These are phyloP conservation scores for Arctium lappa DNA, from an alignment of 129 eudicot genomes.

Conservation along the genomic window DNA sequence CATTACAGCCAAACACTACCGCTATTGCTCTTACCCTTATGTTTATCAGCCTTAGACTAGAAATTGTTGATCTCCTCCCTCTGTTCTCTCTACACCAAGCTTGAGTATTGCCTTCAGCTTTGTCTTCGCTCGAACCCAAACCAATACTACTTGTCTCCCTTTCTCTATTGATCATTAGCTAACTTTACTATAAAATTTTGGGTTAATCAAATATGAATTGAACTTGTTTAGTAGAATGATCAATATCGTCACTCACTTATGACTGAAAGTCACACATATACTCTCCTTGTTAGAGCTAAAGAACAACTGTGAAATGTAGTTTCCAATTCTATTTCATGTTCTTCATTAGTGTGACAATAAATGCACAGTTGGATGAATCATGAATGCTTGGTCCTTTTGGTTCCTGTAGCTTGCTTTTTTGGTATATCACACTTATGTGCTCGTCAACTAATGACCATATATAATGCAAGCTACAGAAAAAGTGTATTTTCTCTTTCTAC, in stretches of 20 bases:
- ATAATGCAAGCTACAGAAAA: conserved; percentile 40
- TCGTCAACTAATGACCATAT: conserved; percentile 1
- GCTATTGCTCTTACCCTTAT: not conserved
- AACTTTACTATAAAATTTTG: not conserved
- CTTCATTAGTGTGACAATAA: not conserved
- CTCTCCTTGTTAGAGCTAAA: not conserved
- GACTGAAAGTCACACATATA: not conserved
- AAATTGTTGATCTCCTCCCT: not conserved
- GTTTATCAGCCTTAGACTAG: not conserved
- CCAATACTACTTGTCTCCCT: not conserved
- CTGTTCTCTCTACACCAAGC: not conserved
- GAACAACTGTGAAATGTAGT: not conserved
- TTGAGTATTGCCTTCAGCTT: not conserved
- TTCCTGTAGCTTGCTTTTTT: not conserved
- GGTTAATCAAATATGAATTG: not conserved
- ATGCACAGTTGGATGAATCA: not conserved
- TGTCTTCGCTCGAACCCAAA: not conserved
- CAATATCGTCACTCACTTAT: not conserved
- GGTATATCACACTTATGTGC: not conserved
- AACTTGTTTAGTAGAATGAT: not conserved
- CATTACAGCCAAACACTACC: not conserved
- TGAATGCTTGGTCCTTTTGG: not conserved
- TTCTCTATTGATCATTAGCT: not conserved
- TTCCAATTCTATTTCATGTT: not conserved
- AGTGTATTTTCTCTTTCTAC: conserved; percentile 31